These are phyloP conservation scores for Erodium maritimum DNA, from an alignment of 345 rosid species.

Conservation along the genomic window DNA sequence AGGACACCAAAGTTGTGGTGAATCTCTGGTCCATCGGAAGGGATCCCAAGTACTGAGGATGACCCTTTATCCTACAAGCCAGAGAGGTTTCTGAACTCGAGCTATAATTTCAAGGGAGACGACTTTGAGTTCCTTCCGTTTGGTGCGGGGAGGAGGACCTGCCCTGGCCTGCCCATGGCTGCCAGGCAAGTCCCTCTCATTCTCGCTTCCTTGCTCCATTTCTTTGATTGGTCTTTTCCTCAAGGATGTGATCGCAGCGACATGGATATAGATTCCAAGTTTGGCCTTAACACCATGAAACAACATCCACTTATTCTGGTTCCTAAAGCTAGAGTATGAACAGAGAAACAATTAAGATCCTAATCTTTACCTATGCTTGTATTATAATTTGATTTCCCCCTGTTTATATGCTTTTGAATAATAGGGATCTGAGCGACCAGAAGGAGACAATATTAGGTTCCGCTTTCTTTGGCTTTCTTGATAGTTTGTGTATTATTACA, in stretches of 20 bases:
- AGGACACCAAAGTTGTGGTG: constrained; percentile 6
- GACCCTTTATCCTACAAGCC: constrained; percentile 14
- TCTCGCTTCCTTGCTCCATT: neutral
- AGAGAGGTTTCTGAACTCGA: constrained; percentile 13
- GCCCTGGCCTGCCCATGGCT: constrained; percentile 7
- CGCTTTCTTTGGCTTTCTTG: too few relatives aligned
- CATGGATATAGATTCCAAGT: neutral
- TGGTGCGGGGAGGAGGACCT: neutral
- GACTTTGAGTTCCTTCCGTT: neutral
- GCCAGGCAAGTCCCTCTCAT: neutral
- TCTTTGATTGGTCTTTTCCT: constrained; percentile 14
- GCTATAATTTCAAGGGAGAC: neutral
- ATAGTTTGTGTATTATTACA: too few relatives aligned
- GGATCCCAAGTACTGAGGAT: constrained; percentile 14
- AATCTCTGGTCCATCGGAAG: constrained; percentile 20
- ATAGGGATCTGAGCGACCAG: too few relatives aligned
- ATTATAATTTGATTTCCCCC: too few relatives aligned
- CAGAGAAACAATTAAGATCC: too few relatives aligned
- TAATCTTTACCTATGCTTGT: too few relatives aligned
- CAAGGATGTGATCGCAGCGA: neutral
- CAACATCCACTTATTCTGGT: neutral
- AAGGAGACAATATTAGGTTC: too few relatives aligned
- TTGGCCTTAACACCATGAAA: neutral
- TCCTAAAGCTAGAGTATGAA: neutral
- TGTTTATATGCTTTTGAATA: too few relatives aligned